phyloP scores from a whole-genome alignment of 352 stramenopile genomes.

The Globisporangium acanthophoron region DNA sequence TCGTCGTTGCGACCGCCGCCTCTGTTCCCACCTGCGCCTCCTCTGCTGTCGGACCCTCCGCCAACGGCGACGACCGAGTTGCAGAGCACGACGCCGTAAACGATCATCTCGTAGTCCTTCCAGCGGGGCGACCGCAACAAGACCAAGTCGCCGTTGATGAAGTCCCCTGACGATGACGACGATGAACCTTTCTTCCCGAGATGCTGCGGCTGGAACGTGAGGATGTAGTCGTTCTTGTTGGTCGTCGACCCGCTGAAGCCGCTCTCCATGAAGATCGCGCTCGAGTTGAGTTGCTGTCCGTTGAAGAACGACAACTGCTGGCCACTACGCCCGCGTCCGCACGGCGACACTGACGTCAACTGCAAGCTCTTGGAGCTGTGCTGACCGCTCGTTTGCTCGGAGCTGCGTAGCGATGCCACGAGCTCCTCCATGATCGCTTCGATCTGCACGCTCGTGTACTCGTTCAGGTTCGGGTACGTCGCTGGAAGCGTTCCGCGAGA shows the following conservation, averaged over 20 bases:
- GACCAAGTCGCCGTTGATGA: conserved; percentile 60
- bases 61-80: conserved; percentile 56
- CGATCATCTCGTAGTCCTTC: conserved; percentile 47
- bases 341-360: conserved; percentile 63
- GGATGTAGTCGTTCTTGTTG: conserved; percentile 48
- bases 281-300: conserved; percentile 25
- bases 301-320: conserved; percentile 17
- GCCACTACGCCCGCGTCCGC: conserved; percentile 11
- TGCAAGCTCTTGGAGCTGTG: conserved; percentile 22
- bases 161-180: conserved; percentile 26
- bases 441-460: conserved; percentile 55
- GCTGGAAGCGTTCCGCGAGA: conserved; percentile 27
- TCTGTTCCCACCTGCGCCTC: conserved; percentile 1
- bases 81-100: conserved; percentile 67
- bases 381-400: conserved; percentile 30
- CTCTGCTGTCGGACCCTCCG: conserved; percentile 5
- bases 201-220: conserved; percentile 40
- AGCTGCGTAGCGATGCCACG: conserved; percentile 45
- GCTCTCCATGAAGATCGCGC: conserved; percentile 67
- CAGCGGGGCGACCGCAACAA: conserved; percentile 51
- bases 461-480: conserved; percentile 35
- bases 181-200: conserved; percentile 13
- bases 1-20: conserved; percentile 21
- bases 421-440: conserved; percentile 72
- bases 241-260: conserved; percentile 44